Percentiles rank a stretch among this genome's conserved stretches.
Conservation (phyloP, 306 rosid species). For the Cucumis sativus region Cucumber_9930_V3 NC_026655.2:14796501-14797000, state of each 20-base stretch:
- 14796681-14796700: neutral
- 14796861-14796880: neutral
- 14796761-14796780: neutral
- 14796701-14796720: neutral
- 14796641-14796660: constrained; percentile 60
- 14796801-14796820: neutral
- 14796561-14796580: constrained; percentile 81
- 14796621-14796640: constrained; percentile 68
- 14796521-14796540: constrained; percentile 98
- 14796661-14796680: constrained; percentile 19
- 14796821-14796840: neutral
- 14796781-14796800: neutral
- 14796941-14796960: neutral
- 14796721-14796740: neutral
- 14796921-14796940: neutral
- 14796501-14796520: constrained; percentile 62
- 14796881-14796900: neutral
- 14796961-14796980: neutral
- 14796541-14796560: constrained; percentile 77
- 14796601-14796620: constrained; percentile 93
- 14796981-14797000: neutral
- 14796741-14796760: neutral
- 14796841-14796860: neutral
- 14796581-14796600: constrained; percentile 92
- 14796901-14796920: neutral